These are phyloP conservation scores for Trichoderma afroharzianum DNA, from an alignment of 2,329 filamentous ascomycete genomes.

Conservation along the genomic window DNA sequence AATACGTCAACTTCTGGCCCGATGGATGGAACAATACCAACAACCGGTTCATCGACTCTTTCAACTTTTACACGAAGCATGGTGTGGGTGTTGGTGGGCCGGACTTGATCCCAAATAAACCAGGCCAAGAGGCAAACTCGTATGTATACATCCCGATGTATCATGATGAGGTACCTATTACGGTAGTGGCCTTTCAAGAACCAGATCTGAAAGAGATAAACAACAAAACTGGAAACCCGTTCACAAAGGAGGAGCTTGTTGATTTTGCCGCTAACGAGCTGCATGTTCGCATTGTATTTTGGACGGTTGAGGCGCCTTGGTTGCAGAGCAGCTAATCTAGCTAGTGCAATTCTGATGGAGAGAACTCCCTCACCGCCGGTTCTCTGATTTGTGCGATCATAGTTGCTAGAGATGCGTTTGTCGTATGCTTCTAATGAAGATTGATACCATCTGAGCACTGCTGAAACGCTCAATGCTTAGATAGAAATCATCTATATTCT, in stretches of 20 bases:
- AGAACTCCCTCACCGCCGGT: too few species aligned
- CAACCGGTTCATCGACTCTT: constrained; percentile 12
- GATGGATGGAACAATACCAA: constrained; percentile 20
- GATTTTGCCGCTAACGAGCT: constrained; percentile 17
- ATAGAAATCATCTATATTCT: too few species aligned
- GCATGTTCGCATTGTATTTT: background rate
- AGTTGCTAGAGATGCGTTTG: too few species aligned
- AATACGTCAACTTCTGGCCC: constrained; percentile 26
- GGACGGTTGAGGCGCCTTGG: background rate
- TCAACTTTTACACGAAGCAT: constrained; percentile 19
- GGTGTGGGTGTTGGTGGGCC: constrained; percentile 21
- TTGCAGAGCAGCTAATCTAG: background rate
- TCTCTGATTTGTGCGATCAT: too few species aligned
- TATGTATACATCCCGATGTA: constrained; percentile 19
- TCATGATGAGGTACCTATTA: background rate
- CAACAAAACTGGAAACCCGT: constrained; percentile 6
- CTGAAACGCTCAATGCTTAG: too few species aligned
- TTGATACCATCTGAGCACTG: too few species aligned
- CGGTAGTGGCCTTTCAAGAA: background rate
- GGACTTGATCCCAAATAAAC: constrained; percentile 18
- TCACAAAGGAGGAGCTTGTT: constrained; percentile 22
- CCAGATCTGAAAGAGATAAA: constrained; percentile 5
- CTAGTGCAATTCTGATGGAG: background rate
- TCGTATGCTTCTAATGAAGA: too few species aligned
- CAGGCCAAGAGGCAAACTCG: constrained; percentile 18